Base-by-base conservation (phyloP, 2,329 filamentous ascomycete species). In the Raffaelea albimanens region DNA sequence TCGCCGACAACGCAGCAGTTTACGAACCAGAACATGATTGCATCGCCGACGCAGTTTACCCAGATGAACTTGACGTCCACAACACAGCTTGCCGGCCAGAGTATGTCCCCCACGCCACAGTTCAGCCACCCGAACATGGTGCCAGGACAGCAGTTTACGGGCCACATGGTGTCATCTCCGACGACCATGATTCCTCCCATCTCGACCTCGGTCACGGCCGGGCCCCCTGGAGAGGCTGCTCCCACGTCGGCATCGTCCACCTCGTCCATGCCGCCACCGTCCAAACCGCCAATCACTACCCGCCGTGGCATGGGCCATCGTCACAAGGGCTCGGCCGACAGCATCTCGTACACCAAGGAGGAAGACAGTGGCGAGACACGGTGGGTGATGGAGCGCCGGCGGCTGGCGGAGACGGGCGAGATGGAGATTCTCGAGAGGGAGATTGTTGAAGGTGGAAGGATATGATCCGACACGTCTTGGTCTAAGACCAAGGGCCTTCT, bases 321-420 rank as follows among this genome's bases (percentile, higher is more conserved):
- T 14, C 68, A 75, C 53, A 73, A 70, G 53, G 67, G 74, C 44
- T 83, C 78, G 41, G 70, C 80, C 2, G 83, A 86, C 54, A 85
- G 81, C 52, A 79, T 88, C 31, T 82, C 82, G 7, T 88, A 88
- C 60, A 70, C 75, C 2, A 73, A 74, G 51, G 80, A 83, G 57
- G 78, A 81, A 41, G 70, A 76, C 2, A 71, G 71, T 9, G 75
- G 73, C 1, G 75, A 76, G 53, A 74, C 71, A 47, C 67, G 81
- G 41, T 87, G 83, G 84, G 76, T 87, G 8, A 67, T 87, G 55
- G 84, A 88, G 62, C 66, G 83, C 33, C 70, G 83, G 45, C 67
- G 83, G 33, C 84, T 80, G 3, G 78, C 71, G 1, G 82, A 86
- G 56, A 73, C 69, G 49, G 83, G 82, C 1, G 73, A 83, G 60